Base-by-base conservation (phyloP, 1,284 basidiomycete genomes). In the Tetrapyrgos nigripes region DNA sequence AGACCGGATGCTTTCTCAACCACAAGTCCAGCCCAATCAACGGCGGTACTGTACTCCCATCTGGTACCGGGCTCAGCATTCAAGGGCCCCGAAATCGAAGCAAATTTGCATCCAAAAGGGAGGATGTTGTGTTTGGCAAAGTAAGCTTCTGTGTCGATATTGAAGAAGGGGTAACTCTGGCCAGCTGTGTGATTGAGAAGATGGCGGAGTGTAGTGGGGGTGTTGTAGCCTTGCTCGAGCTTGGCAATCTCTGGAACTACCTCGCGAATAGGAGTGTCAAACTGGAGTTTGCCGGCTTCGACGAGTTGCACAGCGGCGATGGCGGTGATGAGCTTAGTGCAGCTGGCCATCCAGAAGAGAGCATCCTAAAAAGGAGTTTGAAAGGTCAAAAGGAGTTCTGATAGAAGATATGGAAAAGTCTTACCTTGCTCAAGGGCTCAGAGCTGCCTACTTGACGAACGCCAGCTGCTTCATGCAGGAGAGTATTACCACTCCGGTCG, bases 261-360 rank as follows among this genome's bases (percentile, higher is more conserved):
- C 13, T 69, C 56, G 2, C 63, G 61, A 8, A 70, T 64, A 1
- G 64, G 66, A 1, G 70, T 72, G 17, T 70, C 65, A 11, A 71
- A 58, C 4, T 37, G 46, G 28, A 75, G 58, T 33, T 67, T 70
- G 3, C 69, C 70, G 50, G 70, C 68, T 29, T 72, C 72, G 45
- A 75, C 62, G 3, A 75, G 62, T 53, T 73, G 69, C 14, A 74
- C 53, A 4, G 64, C 69, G 14, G 73, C 73, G 24, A 74, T 51
- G 14, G 67, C 58, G 4, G 64, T 61, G 33, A 75, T 64, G 50
- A 75, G 54, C 53, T 76, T 76, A 1, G 73, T 73, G 61, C 72
- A 69, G 59, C 75, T 77, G 63, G 73, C 75, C 27, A 75, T 58
- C 74, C 74, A 76, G 53, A 71, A 72, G 27, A 75, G 59, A 24